Evolutionary conservation across 208 protist species (phyloP).

Genomic region (Trypanosoma lewisi): DNA sequence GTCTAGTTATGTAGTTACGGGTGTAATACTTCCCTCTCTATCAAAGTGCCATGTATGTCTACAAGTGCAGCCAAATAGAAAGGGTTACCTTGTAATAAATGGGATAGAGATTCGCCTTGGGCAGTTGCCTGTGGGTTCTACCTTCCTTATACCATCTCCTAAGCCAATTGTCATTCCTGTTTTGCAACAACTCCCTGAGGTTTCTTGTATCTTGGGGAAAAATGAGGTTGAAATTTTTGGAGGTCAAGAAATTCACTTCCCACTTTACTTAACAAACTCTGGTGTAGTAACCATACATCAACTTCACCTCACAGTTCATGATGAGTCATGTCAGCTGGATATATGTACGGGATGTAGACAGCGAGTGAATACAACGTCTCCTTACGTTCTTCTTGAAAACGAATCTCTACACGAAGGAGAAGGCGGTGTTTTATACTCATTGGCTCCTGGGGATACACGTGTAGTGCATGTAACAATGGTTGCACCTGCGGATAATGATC

Average conservation of each 20-base stretch:
- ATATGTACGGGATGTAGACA: conserved; percentile 81
- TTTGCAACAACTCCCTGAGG: conserved; percentile 65
- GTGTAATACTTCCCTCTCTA: conserved; percentile 48
- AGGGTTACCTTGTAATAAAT: conserved; percentile 65
- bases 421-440: conserved; percentile 22
- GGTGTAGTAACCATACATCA: conserved; percentile 56
- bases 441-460: conserved; percentile 64
- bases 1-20: conserved; percentile 58
- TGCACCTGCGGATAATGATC: conserved; percentile 45
- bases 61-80: conserved; percentile 60
- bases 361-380: conserved; percentile 36
- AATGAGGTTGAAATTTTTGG: conserved; percentile 82
- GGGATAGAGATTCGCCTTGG: conserved; percentile 50
- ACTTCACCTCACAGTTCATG: conserved; percentile 78
- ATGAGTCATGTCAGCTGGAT: conserved; percentile 79
- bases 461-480: conserved; percentile 54
- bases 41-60: conserved; percentile 52
- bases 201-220: conserved; percentile 68
- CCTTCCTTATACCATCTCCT: conserved; percentile 38
- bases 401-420: conserved; percentile 36
- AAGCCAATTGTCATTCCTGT: conserved; percentile 63
- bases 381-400: conserved; percentile 56
- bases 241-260: conserved; percentile 68
- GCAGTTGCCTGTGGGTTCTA: conserved; percentile 28
- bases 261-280: conserved; percentile 69